Base-by-base conservation (phyloP, 2,329 filamentous ascomycete genomes). In the Zasmidium angulare region DNA sequence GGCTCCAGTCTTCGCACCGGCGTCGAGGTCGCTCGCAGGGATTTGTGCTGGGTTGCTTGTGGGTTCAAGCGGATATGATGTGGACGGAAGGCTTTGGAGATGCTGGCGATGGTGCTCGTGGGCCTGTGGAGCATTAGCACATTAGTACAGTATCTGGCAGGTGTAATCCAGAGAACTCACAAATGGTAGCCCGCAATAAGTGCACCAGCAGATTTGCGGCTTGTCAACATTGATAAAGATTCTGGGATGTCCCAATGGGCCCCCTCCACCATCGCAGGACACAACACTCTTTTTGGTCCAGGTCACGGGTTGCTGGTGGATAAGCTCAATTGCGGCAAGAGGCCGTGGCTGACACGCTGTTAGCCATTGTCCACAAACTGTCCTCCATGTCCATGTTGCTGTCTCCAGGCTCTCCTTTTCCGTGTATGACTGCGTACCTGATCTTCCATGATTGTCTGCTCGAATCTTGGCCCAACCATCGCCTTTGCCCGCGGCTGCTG, bases 181-280 rank as follows among this genome's bases (percentile, higher is more conserved):
- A 75, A 88, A 99, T 69, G 95, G 95, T 67, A 95, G 76, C 55
- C 95, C 95, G 75, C 95, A 99, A 81, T 99, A 99, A 72, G 84
- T 88, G 82, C 95, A 99, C 74, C 82, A 82, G 77, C 86, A 86
- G 71, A 99, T 96, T 81, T 98, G 88, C 47, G 95, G 90, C 83
- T 97, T 98, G 79, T 99, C 95, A 67, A 90, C 88, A 79, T 99
- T 99, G 85, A 99, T 99, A 76, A 92, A 99, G 78, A 99, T 89
- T 72, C 86, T 86, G 52, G 95, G 95, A 77, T 99, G 95, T 47
- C 95, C 95, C 56, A 90, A 81, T 29, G 93, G 89, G 49, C 93
- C 95, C 67, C 93, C 93, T 60, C 93, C 95, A 59, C 95, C 95
- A 71, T 98, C 93, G 75, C 95, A 99, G 48, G 87, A 87, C 53